These are phyloP conservation scores for Dothistroma pini DNA, from an alignment of 2,329 filamentous ascomycete genomes.

Conservation along the genomic window DNA sequence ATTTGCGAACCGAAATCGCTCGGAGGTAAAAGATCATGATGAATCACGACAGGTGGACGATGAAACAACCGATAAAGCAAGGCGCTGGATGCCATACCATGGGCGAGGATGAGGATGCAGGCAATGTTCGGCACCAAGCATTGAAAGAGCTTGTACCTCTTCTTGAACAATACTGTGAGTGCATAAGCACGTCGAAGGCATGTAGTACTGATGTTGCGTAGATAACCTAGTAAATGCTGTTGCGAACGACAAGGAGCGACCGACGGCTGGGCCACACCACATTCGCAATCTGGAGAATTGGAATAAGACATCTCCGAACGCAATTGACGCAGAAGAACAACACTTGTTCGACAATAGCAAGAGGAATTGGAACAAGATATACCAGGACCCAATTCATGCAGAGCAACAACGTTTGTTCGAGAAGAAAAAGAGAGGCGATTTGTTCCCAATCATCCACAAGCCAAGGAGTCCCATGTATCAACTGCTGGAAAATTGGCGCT, in stretches of 20 bases:
- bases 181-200: not conserved
- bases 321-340: slow-evolving; percentile 8
- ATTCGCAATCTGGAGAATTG: slow-evolving; percentile 5
- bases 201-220: not conserved
- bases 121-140: not conserved
- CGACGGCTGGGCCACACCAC: slow-evolving; percentile 1
- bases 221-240: slow-evolving; percentile 9
- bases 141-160: slow-evolving; percentile 7
- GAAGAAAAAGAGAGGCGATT: slow-evolving; percentile 6
- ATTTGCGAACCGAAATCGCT: slow-evolving; percentile 15
- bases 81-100: slow-evolving; percentile 5
- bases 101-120: not conserved
- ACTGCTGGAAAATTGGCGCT: not conserved
- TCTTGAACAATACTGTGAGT: slow-evolving; percentile 13
- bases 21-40: slow-evolving; percentile 5
- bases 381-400: no score
- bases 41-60: slow-evolving; percentile 5
- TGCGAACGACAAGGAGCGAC: not conserved
- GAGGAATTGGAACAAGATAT: no score
- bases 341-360: no score
- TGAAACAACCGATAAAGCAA: not conserved
- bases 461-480: slow-evolving; percentile 7
- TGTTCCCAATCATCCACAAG: slow-evolving; percentile 11
- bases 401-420: no score
- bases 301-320: not conserved